Conservation (phyloP, 495 filamentous ascomycete species). For the Sordaria brevicollis region DNA sequence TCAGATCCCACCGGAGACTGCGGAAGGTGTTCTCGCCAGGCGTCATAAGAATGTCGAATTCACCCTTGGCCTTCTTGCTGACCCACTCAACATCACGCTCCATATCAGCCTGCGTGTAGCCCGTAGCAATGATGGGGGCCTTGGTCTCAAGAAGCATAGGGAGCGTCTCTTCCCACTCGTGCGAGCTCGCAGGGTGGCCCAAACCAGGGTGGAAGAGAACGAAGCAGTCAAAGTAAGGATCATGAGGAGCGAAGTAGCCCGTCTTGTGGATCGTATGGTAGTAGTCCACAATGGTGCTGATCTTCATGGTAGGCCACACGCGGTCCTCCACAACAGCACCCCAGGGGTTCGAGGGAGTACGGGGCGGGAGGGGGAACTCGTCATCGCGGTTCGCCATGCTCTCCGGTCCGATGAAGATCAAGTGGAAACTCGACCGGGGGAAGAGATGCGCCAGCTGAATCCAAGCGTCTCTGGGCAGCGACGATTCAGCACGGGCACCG, state of each 20-base stretch:
- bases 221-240: constrained; percentile 96
- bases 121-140: constrained; percentile 82
- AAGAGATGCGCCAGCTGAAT: constrained; percentile 85
- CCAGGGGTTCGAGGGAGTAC: constrained; percentile 77
- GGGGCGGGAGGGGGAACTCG: constrained; percentile 82
- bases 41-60: constrained; percentile 85
- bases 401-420: constrained; percentile 94
- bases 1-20: constrained; percentile 93
- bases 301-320: constrained; percentile 76
- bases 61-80: constrained; percentile 66
- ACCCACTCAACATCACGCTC: constrained; percentile 85
- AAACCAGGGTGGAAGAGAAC: constrained; percentile 93
- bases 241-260: constrained; percentile 79
- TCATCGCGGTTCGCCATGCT: constrained; percentile 81
- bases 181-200: constrained; percentile 82
- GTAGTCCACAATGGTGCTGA: constrained; percentile 94
- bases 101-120: constrained; percentile 94
- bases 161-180: constrained; percentile 88
- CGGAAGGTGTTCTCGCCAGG: constrained; percentile 91
- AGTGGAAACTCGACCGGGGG: constrained; percentile 65
- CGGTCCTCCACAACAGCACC: constrained; percentile 86
- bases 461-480: constrained; percentile 88
- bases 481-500: constrained; percentile 91
- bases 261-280: constrained; percentile 94
- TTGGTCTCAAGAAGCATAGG: constrained; percentile 90